A percentile compares a stretch with the other conserved stretches of the same genome.
phyloP scores from a whole-genome alignment of 2,329 filamentous ascomycete species.

The Talaromyces sp. region DNA sequence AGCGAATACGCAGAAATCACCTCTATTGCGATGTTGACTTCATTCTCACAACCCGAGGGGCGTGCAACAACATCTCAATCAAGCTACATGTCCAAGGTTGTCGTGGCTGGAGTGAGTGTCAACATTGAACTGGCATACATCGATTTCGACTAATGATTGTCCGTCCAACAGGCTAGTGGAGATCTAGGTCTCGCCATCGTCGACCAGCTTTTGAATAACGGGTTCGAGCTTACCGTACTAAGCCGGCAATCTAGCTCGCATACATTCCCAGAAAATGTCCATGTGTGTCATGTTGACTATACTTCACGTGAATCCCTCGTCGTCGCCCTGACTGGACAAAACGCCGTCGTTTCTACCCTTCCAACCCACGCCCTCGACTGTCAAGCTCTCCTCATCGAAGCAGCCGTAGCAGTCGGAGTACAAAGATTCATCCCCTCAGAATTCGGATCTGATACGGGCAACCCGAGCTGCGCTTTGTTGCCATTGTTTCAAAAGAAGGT shows the following conservation, averaged over 20 bases:
- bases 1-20: neutral
- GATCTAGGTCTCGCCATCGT: neutral
- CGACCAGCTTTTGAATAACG: neutral
- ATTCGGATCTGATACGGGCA: neutral
- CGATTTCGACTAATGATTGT: too few species aligned
- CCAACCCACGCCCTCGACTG: neutral
- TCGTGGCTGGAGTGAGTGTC: neutral
- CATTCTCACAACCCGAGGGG: neutral
- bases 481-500: neutral
- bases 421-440: neutral
- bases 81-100: neutral
- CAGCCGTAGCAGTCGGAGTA: neutral
- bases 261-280: neutral
- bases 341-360: neutral
- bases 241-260: neutral
- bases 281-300: neutral
- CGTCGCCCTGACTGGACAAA: neutral
- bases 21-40: neutral
- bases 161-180: neutral
- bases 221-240: neutral
- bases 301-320: neutral
- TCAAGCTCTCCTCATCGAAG: neutral
- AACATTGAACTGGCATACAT: too few species aligned
- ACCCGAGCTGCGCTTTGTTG: neutral
- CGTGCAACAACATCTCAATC: neutral